Conservation (phyloP, 306 rosid species). For the Lathyrus oleraceus region DNA sequence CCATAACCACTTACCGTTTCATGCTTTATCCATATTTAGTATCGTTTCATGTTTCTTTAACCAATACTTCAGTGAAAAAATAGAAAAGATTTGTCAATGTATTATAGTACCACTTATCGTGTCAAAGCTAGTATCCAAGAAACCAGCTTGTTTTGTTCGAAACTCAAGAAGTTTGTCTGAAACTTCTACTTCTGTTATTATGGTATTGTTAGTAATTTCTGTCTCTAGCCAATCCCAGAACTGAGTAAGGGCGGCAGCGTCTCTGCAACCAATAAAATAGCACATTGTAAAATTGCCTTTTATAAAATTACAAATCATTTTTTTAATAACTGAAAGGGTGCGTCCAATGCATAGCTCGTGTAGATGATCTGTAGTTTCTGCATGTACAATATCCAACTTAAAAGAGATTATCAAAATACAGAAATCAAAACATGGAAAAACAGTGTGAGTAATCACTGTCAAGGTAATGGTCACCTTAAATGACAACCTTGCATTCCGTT, state of each 20-base stretch:
- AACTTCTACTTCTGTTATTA: constrained; percentile 78
- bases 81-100: constrained; percentile 15
- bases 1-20: constrained; percentile 19
- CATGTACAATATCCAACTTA: background rate
- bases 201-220: constrained; percentile 54
- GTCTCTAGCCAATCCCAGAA: constrained; percentile 96
- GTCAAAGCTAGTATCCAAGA: constrained; percentile 90
- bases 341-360: constrained; percentile 20
- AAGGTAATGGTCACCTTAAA: constrained; percentile 54
- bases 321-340: constrained; percentile 13
- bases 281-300: constrained; percentile 27
- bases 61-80: constrained; percentile 28
- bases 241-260: constrained; percentile 88
- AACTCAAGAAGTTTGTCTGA: constrained; percentile 88
- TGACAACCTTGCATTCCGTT: constrained; percentile 90
- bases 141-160: constrained; percentile 85
- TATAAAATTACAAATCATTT: background rate
- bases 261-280: constrained; percentile 60
- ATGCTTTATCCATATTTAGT: constrained; percentile 6
- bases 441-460: constrained; percentile 7
- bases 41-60: constrained; percentile 29
- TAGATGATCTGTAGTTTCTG: constrained; percentile 9
- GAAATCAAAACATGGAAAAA: constrained; percentile 35
- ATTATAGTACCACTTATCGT: constrained; percentile 92
- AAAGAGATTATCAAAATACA: constrained; percentile 28